phyloP scores from a whole-genome alignment of 2,329 filamentous ascomycete genomes.

The Pyrenophora teres region DNA sequence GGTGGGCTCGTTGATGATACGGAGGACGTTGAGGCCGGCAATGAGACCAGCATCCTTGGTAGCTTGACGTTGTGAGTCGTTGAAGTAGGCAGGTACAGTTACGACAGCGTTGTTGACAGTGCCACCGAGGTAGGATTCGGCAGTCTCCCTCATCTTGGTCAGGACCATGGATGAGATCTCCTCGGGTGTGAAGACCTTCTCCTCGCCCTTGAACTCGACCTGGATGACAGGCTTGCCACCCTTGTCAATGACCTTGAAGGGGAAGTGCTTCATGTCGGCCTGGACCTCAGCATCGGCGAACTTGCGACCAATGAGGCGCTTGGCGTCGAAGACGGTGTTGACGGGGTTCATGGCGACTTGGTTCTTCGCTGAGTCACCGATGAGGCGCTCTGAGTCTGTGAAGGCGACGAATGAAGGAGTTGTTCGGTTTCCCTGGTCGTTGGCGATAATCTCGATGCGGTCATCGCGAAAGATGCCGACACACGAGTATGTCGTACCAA shows the following conservation, averaged over 20 bases:
- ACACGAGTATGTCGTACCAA: conserved; percentile 98
- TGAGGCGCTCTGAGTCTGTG: conserved; percentile 97
- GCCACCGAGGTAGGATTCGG: conserved; percentile 97
- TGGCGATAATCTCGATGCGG: conserved; percentile 99
- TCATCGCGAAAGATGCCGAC: conserved; percentile 99
- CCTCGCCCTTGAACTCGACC: conserved; percentile 94
- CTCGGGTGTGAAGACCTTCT: conserved; percentile 95
- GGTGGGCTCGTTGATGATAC: conserved; percentile 99
- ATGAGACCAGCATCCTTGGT: conserved; percentile 99
- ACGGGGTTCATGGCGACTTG: conserved; percentile 98
- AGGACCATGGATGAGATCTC: conserved; percentile 99
- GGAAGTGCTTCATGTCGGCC: conserved; percentile 97
- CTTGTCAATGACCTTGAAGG: conserved; percentile 96
- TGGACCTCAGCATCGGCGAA: conserved; percentile 73
- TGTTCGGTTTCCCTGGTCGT: conserved; percentile 99
- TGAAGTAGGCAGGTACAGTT: conserved; percentile 99
- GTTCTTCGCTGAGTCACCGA: conserved; percentile 99
- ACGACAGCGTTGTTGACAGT: conserved; percentile 99
- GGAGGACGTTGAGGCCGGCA: conserved; percentile 94
- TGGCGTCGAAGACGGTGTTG: conserved; percentile 99
- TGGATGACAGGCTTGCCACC: conserved; percentile 87
- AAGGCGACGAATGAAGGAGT: conserved; percentile 99
- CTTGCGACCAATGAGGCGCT: conserved; percentile 96
- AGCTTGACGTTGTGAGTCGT: conserved; percentile 99
- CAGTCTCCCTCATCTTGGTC: conserved; percentile 99